These are phyloP conservation scores for Penicillium sclerotiorum DNA, from an alignment of 2,329 filamentous ascomycete genomes.

Conservation along the genomic window DNA sequence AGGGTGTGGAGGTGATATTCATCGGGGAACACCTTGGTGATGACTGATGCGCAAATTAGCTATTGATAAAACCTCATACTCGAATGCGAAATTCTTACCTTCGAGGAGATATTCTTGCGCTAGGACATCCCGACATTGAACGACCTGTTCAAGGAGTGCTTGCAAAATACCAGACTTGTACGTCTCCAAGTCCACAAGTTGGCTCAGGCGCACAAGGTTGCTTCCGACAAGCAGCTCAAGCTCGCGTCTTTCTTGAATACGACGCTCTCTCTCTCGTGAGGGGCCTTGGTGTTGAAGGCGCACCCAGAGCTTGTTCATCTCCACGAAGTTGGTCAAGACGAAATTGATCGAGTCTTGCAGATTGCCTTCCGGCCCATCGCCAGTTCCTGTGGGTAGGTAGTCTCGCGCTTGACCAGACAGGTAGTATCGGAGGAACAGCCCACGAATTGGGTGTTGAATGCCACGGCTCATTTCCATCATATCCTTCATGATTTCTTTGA, in stretches of 20 bases:
- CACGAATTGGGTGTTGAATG: slow-evolving; percentile 94
- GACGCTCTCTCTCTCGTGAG: slow-evolving; percentile 88
- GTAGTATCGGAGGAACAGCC: slow-evolving; percentile 94
- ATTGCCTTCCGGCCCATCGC: slow-evolving; percentile 93
- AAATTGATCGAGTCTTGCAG: slow-evolving; percentile 98
- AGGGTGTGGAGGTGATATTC: slow-evolving; percentile 97
- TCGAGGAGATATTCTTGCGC: slow-evolving; percentile 97
- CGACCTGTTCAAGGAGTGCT: slow-evolving; percentile 91
- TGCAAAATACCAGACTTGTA: slow-evolving; percentile 90
- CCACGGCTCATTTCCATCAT: slow-evolving; percentile 99
- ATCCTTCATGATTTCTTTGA: slow-evolving; percentile 99
- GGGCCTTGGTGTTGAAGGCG: slow-evolving; percentile 96
- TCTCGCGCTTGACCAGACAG: slow-evolving; percentile 93
- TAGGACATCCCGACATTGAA: slow-evolving; percentile 94
- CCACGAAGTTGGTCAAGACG: slow-evolving; percentile 96
- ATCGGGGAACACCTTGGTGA: slow-evolving; percentile 98
- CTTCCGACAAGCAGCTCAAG: slow-evolving; percentile 93
- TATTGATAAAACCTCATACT: slow-evolving; percentile 22
- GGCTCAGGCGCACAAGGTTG: slow-evolving; percentile 92
- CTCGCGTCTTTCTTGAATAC: slow-evolving; percentile 93
- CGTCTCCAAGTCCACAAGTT: slow-evolving; percentile 89
- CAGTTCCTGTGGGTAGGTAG: slow-evolving; percentile 75
- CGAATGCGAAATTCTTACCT: slow-evolving; percentile 44
- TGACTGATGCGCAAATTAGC: slow-evolving; percentile 59
- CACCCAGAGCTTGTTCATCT: slow-evolving; percentile 99